Evolutionary conservation across 768 basidiomycete genomes (phyloP).

Genomic region (Termitomyces titanicus): DNA sequence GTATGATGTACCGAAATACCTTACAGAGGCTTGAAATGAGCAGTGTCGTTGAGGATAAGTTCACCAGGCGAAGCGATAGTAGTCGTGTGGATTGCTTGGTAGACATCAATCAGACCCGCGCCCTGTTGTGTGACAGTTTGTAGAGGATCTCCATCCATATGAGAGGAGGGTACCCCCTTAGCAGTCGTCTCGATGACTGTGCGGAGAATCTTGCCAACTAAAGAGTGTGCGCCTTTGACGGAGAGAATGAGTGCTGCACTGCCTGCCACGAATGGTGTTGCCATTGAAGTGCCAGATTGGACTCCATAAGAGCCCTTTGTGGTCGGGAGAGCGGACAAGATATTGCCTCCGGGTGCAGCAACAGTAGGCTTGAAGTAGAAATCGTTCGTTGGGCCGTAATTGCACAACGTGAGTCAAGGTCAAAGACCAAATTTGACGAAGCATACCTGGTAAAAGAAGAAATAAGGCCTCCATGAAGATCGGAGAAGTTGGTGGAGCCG

Average conservation of each 20-base stretch:
- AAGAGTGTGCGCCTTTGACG: slow-evolving; percentile 31
- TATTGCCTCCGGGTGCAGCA: slow-evolving; percentile 51
- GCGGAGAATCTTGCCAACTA: slow-evolving; percentile 25
- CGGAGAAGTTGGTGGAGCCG: slow-evolving; percentile 38
- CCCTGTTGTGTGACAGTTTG: slow-evolving; percentile 54
- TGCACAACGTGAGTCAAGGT: slow-evolving; percentile 10
- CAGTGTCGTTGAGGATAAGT: slow-evolving; percentile 63
- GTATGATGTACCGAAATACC: slow-evolving; percentile 15
- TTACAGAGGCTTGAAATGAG: slow-evolving; percentile 44
- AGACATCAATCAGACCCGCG: slow-evolving; percentile 54
- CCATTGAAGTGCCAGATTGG: slow-evolving; percentile 43
- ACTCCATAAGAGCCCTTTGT: slow-evolving; percentile 36
- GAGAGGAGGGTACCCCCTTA: slow-evolving; percentile 35
- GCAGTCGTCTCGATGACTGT: slow-evolving; percentile 49
- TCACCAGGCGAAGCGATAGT: slow-evolving; percentile 53
- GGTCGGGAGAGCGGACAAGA: slow-evolving; percentile 42
- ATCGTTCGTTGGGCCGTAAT: slow-evolving; percentile 60
- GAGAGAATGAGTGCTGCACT: slow-evolving; percentile 40
- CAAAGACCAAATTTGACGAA: not conserved
- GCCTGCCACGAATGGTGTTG: slow-evolving; percentile 44
- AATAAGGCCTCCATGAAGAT: slow-evolving; percentile 51
- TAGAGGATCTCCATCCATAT: slow-evolving; percentile 45
- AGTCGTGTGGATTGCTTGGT: slow-evolving; percentile 49
- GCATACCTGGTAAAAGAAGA: slow-evolving; percentile 43
- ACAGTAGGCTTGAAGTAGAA: slow-evolving; percentile 54